Conservation (phyloP, 768 basidiomycete species). For the Porphyrellus cyaneotinctus region DNA sequence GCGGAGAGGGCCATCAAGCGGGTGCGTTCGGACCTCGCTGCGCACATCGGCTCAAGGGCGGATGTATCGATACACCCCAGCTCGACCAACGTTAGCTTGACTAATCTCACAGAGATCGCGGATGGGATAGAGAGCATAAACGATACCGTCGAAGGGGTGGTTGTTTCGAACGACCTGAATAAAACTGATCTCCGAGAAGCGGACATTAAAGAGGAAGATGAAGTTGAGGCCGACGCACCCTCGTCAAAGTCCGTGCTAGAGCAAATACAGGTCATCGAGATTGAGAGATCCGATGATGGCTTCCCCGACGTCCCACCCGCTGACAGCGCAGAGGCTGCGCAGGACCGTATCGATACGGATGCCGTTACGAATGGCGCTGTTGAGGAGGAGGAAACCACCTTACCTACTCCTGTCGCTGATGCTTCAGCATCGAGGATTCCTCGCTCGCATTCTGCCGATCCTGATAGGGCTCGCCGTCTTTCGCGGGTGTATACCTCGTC, state of each 20-base stretch:
- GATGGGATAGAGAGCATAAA: conserved; percentile 31
- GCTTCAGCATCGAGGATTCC: conserved; percentile 46
- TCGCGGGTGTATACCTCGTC: conserved; percentile 59
- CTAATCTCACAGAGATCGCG: conserved; percentile 31
- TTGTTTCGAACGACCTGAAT: conserved; percentile 12
- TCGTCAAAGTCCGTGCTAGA: conserved; percentile 6
- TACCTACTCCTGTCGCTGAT: conserved; percentile 39
- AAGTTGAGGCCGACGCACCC: conserved; percentile 5
- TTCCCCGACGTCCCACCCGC: conserved; percentile 11
- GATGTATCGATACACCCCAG: conserved; percentile 22
- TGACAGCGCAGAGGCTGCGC: conserved; percentile 5
- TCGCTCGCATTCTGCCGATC: conserved; percentile 81
- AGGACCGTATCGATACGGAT: conserved; percentile 21
- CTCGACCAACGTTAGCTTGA: conserved; percentile 27
- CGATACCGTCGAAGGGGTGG: conserved; percentile 25
- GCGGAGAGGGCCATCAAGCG: conserved; percentile 87
- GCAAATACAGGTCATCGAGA: conserved; percentile 15
- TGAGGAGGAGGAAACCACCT: conserved; percentile 28
- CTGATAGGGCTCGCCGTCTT: conserved; percentile 55
- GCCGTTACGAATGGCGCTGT: conserved; percentile 17
- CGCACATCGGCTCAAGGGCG: conserved; percentile 49
- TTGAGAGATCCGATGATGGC: conserved; percentile 23
- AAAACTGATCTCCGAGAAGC: conserved; percentile 18
- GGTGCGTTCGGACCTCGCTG: conserved; percentile 78
- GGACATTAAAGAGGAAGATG: conserved; percentile 28